Conservation (phyloP, 495 filamentous ascomycete species). For the Polyplosphaeria fusca region DNA sequence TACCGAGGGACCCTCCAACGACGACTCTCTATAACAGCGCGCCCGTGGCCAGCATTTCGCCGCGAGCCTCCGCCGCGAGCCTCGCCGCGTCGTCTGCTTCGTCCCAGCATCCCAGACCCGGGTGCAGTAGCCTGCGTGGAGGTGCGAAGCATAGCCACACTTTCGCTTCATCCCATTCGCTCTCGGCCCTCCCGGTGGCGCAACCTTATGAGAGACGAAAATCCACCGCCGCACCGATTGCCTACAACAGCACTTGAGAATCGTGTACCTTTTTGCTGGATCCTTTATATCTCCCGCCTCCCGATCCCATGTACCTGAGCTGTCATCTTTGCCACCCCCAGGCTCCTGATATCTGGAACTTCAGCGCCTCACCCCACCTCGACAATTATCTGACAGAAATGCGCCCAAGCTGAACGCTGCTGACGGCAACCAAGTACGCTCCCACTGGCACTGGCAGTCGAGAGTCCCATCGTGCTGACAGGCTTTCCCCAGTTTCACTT, state of each 20-base stretch:
- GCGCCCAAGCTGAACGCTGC: slow-evolving; percentile 29
- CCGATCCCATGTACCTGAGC: slow-evolving; percentile 21
- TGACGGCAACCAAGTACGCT: slow-evolving; percentile 24
- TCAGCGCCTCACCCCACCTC: slow-evolving; percentile 8
- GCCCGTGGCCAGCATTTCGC: not conserved
- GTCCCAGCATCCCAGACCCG: slow-evolving; percentile 3
- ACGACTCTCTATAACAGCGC: slow-evolving; percentile 11
- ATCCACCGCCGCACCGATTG: slow-evolving; percentile 23
- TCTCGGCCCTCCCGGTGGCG: slow-evolving; percentile 26
- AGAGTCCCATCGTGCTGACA: slow-evolving; percentile 16
- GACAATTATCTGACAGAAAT: slow-evolving; percentile 6
- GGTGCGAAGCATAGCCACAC: slow-evolving; percentile 21
- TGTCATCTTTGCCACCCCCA: slow-evolving; percentile 28
- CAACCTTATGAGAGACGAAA: not conserved
- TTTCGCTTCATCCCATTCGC: slow-evolving; percentile 26
- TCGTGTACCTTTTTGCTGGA: slow-evolving; percentile 13
- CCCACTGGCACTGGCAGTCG: slow-evolving; percentile 17
- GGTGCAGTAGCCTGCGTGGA: not conserved
- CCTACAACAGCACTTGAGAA: slow-evolving; percentile 13
- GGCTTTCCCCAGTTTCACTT: slow-evolving; percentile 4
- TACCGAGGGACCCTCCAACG: not conserved
- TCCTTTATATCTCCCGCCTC: slow-evolving; percentile 22
- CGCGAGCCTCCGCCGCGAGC: too few relatives aligned
- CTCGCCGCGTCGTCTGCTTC: slow-evolving; percentile 12
- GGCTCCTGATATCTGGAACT: slow-evolving; percentile 21